A percentile compares a stretch with the other conserved stretches of the same genome.
phyloP scores from a whole-genome alignment of 768 basidiomycete species.

The Cystobasidiopsis lactophilus region DNA sequence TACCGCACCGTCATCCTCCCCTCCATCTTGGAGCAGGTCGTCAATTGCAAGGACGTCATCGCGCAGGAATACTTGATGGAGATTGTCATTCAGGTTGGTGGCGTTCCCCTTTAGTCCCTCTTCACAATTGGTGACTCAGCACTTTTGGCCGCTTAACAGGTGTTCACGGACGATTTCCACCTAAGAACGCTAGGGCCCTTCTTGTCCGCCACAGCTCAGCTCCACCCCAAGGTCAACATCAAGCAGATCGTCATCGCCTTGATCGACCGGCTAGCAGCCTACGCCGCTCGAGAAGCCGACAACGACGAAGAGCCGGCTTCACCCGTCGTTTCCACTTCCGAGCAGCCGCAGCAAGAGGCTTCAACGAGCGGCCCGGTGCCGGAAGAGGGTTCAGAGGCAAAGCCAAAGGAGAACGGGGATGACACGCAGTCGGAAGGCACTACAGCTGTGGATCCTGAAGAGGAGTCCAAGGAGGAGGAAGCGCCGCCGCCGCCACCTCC shows the following conservation, averaged over 20 bases:
- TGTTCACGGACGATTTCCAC: constrained; percentile 97
- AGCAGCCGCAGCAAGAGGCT: constrained; percentile 25
- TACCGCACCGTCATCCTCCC: constrained; percentile 72
- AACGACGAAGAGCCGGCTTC: constrained; percentile 90
- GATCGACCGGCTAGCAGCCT: constrained; percentile 84
- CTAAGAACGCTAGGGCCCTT: constrained; percentile 87
- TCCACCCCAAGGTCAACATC: constrained; percentile 96
- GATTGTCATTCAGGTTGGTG: constrained; percentile 78
- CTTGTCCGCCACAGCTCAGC: constrained; percentile 80
- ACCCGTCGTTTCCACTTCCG: constrained; percentile 56
- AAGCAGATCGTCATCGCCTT: constrained; percentile 94
- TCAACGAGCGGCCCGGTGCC: constrained; percentile 13
- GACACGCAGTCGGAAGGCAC: background rate
- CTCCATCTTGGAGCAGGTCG: constrained; percentile 84
- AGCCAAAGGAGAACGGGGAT: constrained; percentile 12
- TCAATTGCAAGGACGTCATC: constrained; percentile 94
- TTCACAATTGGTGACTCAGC: too few species aligned
- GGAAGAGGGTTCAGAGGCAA: constrained; percentile 13
- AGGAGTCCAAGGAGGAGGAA: constrained; percentile 1
- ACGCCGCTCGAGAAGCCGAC: constrained; percentile 92
- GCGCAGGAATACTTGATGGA: constrained; percentile 99
- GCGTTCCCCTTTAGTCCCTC: background rate
- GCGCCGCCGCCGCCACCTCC: background rate
- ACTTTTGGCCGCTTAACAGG: constrained; percentile 32
- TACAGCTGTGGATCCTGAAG: background rate